Evolutionary conservation across 768 basidiomycete genomes (phyloP), one percentile per base, ranked within the genome.

Genomic region (Mycena alexandri): DNA sequence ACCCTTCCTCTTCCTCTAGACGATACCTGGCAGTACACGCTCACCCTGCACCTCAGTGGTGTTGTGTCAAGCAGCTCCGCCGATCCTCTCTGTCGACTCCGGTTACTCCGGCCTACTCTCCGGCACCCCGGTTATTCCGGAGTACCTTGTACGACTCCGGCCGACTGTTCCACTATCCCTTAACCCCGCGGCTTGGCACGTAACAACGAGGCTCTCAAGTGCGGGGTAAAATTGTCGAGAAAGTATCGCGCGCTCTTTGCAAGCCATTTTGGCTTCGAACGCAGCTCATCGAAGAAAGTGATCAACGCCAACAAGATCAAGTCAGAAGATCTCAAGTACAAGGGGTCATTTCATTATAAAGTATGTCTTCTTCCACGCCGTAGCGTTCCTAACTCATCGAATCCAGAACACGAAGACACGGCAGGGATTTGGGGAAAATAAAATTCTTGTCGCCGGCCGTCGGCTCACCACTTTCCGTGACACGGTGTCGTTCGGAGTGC

Each of bases 221-320:
- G 1, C 61, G 66, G 12, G 61, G 66, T 47, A 68, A 63, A 38
- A 47, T 53, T 21, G 16, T 63, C 33, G 56, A 61, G 9, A 33
- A n/a, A 25, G 0, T 44, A 16, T 33, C 62, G 56, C 2, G 10
- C 47, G 2, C 56, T 63, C 4, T 53, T 58, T 25, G 43, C 55
- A 2, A 38, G 44, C 22, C 29, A 50, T 22, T 68, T 36, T 19
- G 48, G 43, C 19, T 53, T 68, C 24, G 13, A 47, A 6, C 65
- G 66, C 24, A 46, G 66, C 60, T 14, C 50, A 3, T 3, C 62
- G 9, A 33, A 24, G 42, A 42, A 33, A 5, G 17, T 42, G 48
- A 59, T 68, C 19, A 42, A 17, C 2, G 43, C 61, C 6, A 68
- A 68, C 25, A 59, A 44, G 19, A 5, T 9, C 8, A 50, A 46